Evolutionary conservation across 208 protist species (phyloP), one percentile per base, ranked within the genome.

Genomic region (Angomonas ambiguus): DNA sequence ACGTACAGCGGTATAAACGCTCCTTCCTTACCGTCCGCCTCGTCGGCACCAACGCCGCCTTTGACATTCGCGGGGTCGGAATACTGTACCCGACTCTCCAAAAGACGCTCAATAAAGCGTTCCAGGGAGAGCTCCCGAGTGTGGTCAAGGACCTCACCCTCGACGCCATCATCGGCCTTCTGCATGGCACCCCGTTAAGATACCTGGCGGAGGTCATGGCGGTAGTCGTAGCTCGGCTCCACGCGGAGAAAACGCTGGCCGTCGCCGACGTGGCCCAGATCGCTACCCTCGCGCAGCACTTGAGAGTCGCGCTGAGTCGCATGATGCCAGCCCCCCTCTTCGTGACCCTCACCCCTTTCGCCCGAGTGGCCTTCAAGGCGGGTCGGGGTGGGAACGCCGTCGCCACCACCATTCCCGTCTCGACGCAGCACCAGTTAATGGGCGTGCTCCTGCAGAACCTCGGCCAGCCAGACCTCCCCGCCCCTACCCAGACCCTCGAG

Each of bases 361-460:
- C 76, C 33, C 67, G 66, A n/a, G 84, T 92, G 18, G 87, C 87
- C 34, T 96, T 96, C 76, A 92, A 90, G 74, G 80, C 82, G 20
- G 85, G 87, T 28, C 76, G 84, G 49, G 91, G 85, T 32, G 60
- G 71, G 62, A 87, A 90, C 69, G 86, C 84, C 27, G 35, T 83
- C 20, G 78, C 80, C 31, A 93, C 87, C 25, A 92, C 90, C 2
- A 96, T 96, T 67, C 82, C 84, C 30, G 71, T 96, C 35, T 76
- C 91, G 25, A 94, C 91, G 49, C 91, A 94, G 77, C 91, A 96
- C 58, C 91, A 96, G 74, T 61, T 94, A 34, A 74, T 96, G 48
- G 80, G 87, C 58, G 63, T 96, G 60, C 70, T 96, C 24, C 75
- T 92, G 48, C 83, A 93, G 62, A 96, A 89, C 72, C 31, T 91